Percentiles rank a stretch among this genome's conserved stretches.
Conservation (phyloP, 768 basidiomycete species). For the Leccinum incarnatum region DNA sequence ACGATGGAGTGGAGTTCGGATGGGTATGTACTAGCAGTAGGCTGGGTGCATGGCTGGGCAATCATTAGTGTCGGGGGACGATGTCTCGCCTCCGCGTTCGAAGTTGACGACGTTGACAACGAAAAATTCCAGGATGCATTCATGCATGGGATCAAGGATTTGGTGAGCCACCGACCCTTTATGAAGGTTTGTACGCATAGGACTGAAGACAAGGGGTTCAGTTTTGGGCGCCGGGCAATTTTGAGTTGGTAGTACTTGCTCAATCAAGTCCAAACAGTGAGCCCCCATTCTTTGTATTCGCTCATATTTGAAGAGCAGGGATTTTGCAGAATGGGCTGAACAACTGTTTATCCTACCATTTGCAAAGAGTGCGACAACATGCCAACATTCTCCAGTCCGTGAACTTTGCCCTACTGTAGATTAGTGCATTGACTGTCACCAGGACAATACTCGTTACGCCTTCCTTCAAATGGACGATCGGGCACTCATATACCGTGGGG, state of each 20-base stretch:
- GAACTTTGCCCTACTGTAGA: neutral
- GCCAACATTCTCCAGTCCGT: conserved; percentile 86
- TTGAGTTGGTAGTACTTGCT: conserved; percentile 79
- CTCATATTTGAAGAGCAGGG: neutral
- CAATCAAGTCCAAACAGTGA: conserved; percentile 50
- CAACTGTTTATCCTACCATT: conserved; percentile 88
- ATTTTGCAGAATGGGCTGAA: conserved; percentile 49
- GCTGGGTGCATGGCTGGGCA: conserved; percentile 88
- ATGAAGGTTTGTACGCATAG: neutral
- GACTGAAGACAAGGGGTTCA: conserved; percentile 28
- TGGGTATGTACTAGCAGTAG: conserved; percentile 91
- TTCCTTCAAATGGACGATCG: conserved; percentile 96
- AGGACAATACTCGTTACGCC: conserved; percentile 96
- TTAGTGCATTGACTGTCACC: conserved; percentile 7
- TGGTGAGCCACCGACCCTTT: conserved; percentile 47
- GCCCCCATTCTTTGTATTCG: conserved; percentile 12
- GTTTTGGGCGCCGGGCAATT: conserved; percentile 96
- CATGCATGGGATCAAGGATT: conserved; percentile 71
- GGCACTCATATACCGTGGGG: conserved; percentile 89
- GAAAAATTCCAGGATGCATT: conserved; percentile 74
- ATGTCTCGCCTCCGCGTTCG: conserved; percentile 77
- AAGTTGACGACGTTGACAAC: conserved; percentile 62
- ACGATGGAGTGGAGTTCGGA: conserved; percentile 92
- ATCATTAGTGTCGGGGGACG: conserved; percentile 88
- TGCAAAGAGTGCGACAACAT: conserved; percentile 91